A percentile compares a stretch with the other conserved stretches of the same genome.
phyloP scores from a whole-genome alignment of 805 yeast genomes.

The Zygosaccharomyces lentus region DNA sequence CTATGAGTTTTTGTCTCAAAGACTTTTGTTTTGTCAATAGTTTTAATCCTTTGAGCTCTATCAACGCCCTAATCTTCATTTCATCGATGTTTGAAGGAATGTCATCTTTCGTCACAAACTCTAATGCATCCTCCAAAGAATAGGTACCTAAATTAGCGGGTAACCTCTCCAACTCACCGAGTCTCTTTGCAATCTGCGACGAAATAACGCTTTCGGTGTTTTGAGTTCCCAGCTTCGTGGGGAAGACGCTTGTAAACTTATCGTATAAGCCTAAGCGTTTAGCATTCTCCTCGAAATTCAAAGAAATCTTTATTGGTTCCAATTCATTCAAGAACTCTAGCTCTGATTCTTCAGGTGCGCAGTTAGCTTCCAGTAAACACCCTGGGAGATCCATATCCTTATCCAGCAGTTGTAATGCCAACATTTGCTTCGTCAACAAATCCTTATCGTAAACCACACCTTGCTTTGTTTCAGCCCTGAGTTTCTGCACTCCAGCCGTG shows the following conservation, averaged over 20 bases:
- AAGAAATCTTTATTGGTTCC: constrained; percentile 25
- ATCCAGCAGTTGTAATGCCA: constrained; percentile 60
- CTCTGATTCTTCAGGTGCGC: neutral
- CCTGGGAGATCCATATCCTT: constrained; percentile 63
- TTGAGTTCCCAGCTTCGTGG: constrained; percentile 44
- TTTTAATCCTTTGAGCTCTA: constrained; percentile 67
- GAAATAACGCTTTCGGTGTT: constrained; percentile 51
- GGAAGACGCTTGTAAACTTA: constrained; percentile 22
- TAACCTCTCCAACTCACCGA: constrained; percentile 55
- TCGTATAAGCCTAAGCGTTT: constrained; percentile 31
- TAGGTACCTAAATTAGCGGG: constrained; percentile 70
- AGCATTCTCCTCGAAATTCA: constrained; percentile 32
- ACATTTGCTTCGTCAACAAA: constrained; percentile 53
- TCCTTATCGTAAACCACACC: constrained; percentile 40
- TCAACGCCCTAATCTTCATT: constrained; percentile 58
- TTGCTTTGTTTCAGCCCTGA: constrained; percentile 29
- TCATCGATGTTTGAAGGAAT: constrained; percentile 47
- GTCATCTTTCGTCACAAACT: constrained; percentile 43
- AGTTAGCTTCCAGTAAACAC: constrained; percentile 29
- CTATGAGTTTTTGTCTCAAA: constrained; percentile 56
- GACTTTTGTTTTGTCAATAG: constrained; percentile 66
- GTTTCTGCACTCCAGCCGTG: constrained; percentile 24
- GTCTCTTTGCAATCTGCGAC: constrained; percentile 52
- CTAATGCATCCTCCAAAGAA: constrained; percentile 40
- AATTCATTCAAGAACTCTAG: constrained; percentile 1